phyloP scores from a whole-genome alignment of 164 flowering plant genomes.

The Aristolochia californica region DNA sequence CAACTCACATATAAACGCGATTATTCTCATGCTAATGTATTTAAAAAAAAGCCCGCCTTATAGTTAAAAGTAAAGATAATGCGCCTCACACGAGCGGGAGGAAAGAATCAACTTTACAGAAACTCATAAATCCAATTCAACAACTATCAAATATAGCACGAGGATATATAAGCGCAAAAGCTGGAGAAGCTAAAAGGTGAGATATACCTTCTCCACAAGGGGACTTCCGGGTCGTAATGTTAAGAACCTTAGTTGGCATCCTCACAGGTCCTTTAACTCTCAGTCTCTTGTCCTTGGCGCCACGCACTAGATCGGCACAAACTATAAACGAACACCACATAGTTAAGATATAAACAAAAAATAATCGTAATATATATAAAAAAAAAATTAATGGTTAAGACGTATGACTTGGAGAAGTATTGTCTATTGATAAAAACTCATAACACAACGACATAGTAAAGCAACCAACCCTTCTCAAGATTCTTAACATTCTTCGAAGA shows the following conservation, averaged over 20 bases:
- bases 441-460: neutral
- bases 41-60: too few species aligned
- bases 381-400: neutral
- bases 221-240: constrained; percentile 85
- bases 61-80: too few species aligned
- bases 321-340: constrained; percentile 23
- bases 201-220: constrained; percentile 95
- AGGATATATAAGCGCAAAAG: neutral
- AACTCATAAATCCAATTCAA: too few species aligned
- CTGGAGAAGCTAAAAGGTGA: neutral
- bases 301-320: constrained; percentile 75
- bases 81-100: too few species aligned
- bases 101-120: too few species aligned
- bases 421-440: neutral
- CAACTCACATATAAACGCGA: too few species aligned
- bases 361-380: neutral
- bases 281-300: constrained; percentile 83
- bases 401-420: neutral
- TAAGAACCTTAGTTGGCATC: constrained; percentile 85
- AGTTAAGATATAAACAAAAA: neutral
- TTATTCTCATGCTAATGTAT: too few species aligned
- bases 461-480: constrained; percentile 28
- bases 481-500: constrained; percentile 40
- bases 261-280: constrained; percentile 94
- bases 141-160: too few species aligned